These are phyloP conservation scores for Gentiana dahurica DNA, from an alignment of 257 asterid genomes.

Conservation along the genomic window DNA sequence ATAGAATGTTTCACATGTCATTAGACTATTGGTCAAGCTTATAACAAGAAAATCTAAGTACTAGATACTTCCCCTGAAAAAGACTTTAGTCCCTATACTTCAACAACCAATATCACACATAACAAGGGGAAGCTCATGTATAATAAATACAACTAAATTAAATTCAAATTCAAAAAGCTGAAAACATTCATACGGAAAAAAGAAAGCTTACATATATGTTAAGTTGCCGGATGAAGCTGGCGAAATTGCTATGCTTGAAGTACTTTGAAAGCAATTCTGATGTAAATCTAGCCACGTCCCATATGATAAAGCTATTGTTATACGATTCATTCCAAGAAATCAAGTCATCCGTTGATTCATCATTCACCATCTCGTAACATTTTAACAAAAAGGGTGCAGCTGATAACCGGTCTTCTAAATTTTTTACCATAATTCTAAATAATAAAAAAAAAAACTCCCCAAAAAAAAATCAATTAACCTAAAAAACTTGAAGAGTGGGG, in stretches of 20 bases:
- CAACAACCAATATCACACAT: too few species aligned
- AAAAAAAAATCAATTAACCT: too few species aligned
- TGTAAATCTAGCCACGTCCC: conserved; percentile 58
- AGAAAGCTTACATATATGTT: conserved; percentile 65
- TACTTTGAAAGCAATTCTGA: conserved; percentile 68
- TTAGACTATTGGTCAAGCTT: too few species aligned
- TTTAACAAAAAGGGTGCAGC: conserved; percentile 80
- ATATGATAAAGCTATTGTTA: conserved; percentile 57
- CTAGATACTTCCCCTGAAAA: too few species aligned
- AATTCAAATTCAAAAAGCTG: neutral
- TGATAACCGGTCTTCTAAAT: conserved; percentile 59
- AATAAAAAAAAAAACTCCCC: too few species aligned
- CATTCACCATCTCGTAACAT: conserved; percentile 83
- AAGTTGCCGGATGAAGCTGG: conserved; percentile 93
- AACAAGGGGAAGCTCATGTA: too few species aligned
- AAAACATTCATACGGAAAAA: neutral
- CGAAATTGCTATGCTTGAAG: conserved; percentile 86
- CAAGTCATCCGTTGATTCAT: conserved; percentile 65
- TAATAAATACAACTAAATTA: neutral
- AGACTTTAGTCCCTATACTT: too few species aligned
- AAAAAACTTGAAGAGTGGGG: too few species aligned
- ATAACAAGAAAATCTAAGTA: too few species aligned
- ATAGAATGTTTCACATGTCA: too few species aligned
- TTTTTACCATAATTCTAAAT: conserved; percentile 56
- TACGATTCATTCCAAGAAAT: conserved; percentile 64